Base-by-base conservation (phyloP, 2,329 filamentous ascomycete genomes). In the Fusarium guadeloupense region DNA sequence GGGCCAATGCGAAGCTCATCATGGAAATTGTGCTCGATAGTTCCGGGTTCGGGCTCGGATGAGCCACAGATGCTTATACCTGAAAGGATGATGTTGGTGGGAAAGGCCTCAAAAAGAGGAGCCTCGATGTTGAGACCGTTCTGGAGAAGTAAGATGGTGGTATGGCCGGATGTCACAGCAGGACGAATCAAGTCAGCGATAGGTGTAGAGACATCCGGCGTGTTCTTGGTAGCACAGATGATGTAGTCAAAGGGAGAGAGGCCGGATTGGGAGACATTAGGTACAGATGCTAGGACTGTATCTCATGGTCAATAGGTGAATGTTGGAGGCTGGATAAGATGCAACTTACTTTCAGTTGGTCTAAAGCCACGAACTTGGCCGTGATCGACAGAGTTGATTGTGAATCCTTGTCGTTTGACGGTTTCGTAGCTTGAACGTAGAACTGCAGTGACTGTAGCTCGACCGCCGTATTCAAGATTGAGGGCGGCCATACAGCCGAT, bases 61-160 rank as follows among this genome's bases (percentile, higher is more conserved):
- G 70, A 63, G 10, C 70, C 70, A 37, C 66, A 71, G 33, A 64
- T 59, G 39, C 63, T 68, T 43, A 69, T 67, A 5, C 67, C 67
- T 9, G 67, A 69, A 16, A 69, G 52, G n/a, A 69, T 54, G 12
- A 42, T 7, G 39, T 67, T 69, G 19, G 44, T 10, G 4, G 67
- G 67, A 35, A 69, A 69, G 12, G 51, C 58, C 7, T 62, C 44
- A 5, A 56, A 25, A 20, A 69, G 44, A 12, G 67, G 67, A 8
- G 21, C 23, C 42, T 69, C 62, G 20, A 69, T 69, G 39, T 69
- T 69, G 19, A 69, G 63, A 9, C 67, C 67, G 26, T 69, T 69
- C 39, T 69, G 67, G 12, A 69, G 54, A 21, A 69, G 51, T 12
- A 69, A 16, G n/a, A 69, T 67, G 23, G 55, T 52, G 6, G 67